phyloP scores from a whole-genome alignment of 2,329 filamentous ascomycete genomes.

The Cladosporium sp. region DNA sequence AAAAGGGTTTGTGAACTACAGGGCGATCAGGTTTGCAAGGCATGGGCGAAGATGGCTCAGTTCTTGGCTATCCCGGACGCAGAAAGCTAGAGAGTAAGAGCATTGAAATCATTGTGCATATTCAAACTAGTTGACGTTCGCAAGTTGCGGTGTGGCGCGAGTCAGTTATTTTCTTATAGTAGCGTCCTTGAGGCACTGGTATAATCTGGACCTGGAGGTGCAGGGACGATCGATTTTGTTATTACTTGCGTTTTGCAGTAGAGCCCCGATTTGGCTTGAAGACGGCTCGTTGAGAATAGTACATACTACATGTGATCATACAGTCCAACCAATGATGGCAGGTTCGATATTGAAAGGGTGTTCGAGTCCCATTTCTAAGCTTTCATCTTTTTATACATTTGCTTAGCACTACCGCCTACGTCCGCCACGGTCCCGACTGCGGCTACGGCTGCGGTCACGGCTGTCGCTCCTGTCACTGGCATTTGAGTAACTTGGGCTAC shows the following conservation, averaged over 20 bases:
- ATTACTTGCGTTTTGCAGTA: neutral
- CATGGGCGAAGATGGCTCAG: conserved; percentile 1
- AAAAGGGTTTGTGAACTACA: neutral
- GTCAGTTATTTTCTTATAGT: neutral
- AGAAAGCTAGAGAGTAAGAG: neutral
- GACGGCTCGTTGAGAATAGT: too few species aligned
- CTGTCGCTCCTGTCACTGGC: conserved; percentile 27
- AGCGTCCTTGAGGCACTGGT: neutral
- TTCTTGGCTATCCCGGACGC: neutral
- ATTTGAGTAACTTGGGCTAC: conserved; percentile 38
- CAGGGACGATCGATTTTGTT: neutral
- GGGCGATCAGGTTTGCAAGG: neutral
- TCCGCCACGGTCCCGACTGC: conserved; percentile 31
- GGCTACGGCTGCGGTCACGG: conserved; percentile 30
- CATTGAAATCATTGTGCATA: conserved; percentile 18
- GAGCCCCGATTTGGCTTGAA: too few species aligned
- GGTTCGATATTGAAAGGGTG: neutral
- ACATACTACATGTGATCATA: neutral
- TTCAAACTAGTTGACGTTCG: neutral
- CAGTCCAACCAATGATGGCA: neutral
- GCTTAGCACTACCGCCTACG: conserved; percentile 28
- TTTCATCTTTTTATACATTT: neutral
- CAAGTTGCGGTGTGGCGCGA: conserved; percentile 9
- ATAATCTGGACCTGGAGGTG: neutral
- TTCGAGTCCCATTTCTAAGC: neutral